Evolutionary conservation across 176 grass and related monocot species (phyloP).

Genomic region (Phragmites australis): DNA sequence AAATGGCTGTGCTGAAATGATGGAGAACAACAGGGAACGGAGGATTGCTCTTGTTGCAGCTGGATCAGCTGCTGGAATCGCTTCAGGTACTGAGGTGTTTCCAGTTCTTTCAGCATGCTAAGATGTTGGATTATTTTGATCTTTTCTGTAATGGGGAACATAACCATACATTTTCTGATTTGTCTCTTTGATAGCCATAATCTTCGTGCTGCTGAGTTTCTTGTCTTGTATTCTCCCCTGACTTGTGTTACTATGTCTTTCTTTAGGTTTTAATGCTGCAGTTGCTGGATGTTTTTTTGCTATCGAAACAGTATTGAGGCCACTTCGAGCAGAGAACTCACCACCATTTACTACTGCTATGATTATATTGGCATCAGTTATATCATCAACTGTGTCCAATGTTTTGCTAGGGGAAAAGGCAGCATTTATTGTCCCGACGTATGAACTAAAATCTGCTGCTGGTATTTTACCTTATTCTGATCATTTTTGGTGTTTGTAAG

Average conservation of each 20-base stretch:
- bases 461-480: constrained; percentile 92
- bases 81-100: constrained; percentile 67
- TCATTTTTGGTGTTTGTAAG: constrained; percentile 53
- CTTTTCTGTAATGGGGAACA: neutral
- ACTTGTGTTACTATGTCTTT: constrained; percentile 43
- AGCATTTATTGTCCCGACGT: constrained; percentile 94
- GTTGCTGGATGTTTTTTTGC: constrained; percentile 98
- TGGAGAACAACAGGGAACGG: constrained; percentile 96
- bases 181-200: too few relatives aligned
- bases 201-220: neutral
- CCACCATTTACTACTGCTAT: constrained; percentile 98
- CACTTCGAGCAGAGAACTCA: constrained; percentile 93
- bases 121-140: constrained; percentile 12
- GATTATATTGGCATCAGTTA: constrained; percentile 98
- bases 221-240: constrained; percentile 10
- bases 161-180: neutral
- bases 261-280: constrained; percentile 93
- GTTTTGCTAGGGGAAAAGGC: constrained; percentile 90
- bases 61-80: constrained; percentile 97
- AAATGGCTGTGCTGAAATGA: constrained; percentile 98
- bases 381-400: constrained; percentile 98
- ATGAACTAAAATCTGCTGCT: constrained; percentile 99
- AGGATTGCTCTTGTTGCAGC: constrained; percentile 94
- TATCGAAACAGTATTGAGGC: constrained; percentile 95
- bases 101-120: constrained; percentile 1